phyloP scores from a whole-genome alignment of 495 filamentous ascomycete genomes.

The Patellaria atrata region DNA sequence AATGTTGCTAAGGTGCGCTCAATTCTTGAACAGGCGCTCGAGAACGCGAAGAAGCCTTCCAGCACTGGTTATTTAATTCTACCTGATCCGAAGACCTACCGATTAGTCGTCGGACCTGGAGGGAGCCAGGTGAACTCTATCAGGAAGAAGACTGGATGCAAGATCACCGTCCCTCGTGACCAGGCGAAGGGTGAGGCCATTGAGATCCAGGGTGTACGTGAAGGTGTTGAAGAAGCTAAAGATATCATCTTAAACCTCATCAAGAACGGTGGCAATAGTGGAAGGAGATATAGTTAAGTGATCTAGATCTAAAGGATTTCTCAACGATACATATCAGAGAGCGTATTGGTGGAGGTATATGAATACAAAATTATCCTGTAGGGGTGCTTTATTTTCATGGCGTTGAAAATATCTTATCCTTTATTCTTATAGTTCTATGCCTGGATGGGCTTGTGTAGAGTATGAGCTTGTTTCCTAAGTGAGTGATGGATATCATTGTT shows the following conservation, averaged over 20 bases:
- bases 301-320: too few relatives aligned
- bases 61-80: slow-evolving; percentile 75
- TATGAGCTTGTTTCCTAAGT: too few relatives aligned
- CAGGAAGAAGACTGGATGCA: slow-evolving; percentile 79
- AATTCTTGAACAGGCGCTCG: slow-evolving; percentile 60
- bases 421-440: too few relatives aligned
- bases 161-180: slow-evolving; percentile 78
- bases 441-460: too few relatives aligned
- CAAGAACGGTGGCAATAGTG: slow-evolving; percentile 14
- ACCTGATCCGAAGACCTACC: slow-evolving; percentile 77
- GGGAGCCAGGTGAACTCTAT: slow-evolving; percentile 87
- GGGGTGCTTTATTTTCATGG: too few relatives aligned
- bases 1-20: slow-evolving; percentile 62
- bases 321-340: too few relatives aligned
- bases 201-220: slow-evolving; percentile 63
- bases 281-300: slow-evolving; percentile 1
- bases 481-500: too few relatives aligned
- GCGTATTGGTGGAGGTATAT: too few relatives aligned
- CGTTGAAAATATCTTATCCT: too few relatives aligned
- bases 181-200: slow-evolving; percentile 70
- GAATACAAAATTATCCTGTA: too few relatives aligned
- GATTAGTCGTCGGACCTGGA: slow-evolving; percentile 76
- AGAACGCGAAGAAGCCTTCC: slow-evolving; percentile 54
- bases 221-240: slow-evolving; percentile 75
- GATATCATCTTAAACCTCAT: slow-evolving; percentile 79